These are phyloP conservation scores for Schizochytrium sp. DNA, from an alignment of 108 stramenopile species.

Conservation along the genomic window DNA sequence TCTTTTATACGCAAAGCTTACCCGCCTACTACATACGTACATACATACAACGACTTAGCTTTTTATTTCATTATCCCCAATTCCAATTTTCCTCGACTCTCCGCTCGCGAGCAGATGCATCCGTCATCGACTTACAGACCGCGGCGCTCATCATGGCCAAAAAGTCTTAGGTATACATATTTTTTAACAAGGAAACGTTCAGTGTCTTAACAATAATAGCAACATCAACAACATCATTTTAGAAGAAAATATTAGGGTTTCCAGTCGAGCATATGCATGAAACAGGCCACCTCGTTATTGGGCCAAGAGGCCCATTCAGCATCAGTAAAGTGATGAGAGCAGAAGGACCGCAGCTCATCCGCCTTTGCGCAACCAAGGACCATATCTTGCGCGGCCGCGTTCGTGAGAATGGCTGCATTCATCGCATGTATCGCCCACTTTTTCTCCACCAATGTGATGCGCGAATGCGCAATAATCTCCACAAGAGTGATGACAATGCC, in stretches of 20 bases:
- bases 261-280: not conserved
- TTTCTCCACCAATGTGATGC: not conserved
- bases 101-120: too few relatives aligned
- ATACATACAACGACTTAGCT: too few relatives aligned
- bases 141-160: not conserved
- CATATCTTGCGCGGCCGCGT: not conserved
- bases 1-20: too few relatives aligned
- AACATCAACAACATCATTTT: too few relatives aligned
- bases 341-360: not conserved
- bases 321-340: not conserved
- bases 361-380: not conserved
- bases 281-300: not conserved
- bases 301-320: not conserved
- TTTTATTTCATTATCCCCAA: too few relatives aligned
- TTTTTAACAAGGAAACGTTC: too few relatives aligned
- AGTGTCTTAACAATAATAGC: not conserved
- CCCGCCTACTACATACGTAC: too few relatives aligned
- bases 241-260: not conserved
- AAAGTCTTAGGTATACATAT: not conserved
- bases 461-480: not conserved
- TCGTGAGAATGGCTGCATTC: not conserved
- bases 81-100: too few relatives aligned
- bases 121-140: too few relatives aligned
- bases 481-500: not conserved
- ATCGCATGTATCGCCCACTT: not conserved